Conservation (phyloP, 306 rosid genomes). For the Oxytropis ochrocephala region DNA sequence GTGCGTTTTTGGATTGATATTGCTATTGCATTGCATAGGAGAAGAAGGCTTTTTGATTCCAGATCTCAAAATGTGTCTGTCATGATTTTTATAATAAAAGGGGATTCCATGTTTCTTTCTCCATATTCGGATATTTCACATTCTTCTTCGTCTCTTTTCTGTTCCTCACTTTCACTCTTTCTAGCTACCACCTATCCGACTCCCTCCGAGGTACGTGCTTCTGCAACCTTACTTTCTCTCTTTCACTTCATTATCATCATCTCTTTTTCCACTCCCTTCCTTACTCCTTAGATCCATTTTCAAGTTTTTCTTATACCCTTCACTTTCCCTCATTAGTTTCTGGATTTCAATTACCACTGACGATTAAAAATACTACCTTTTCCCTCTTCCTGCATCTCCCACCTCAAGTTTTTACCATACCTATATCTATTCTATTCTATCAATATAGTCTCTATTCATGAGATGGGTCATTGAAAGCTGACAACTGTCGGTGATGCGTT, state of each 20-base stretch:
- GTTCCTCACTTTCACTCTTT: background rate
- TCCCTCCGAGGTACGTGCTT: constrained; percentile 1
- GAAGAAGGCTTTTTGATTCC: too few species aligned
- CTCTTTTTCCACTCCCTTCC: background rate
- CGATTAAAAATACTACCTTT: constrained; percentile 12
- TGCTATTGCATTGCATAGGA: too few species aligned
- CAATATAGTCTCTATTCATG: background rate
- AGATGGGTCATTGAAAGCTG: constrained; percentile 19
- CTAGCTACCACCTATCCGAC: background rate
- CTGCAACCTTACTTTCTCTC: background rate
- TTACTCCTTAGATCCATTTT: constrained; percentile 20
- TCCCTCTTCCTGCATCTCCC: background rate
- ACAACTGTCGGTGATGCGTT: constrained; percentile 24
- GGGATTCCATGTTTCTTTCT: background rate
- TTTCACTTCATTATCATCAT: background rate
- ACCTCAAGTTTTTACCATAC: background rate
- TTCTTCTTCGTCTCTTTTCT: background rate
- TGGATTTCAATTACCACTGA: constrained; percentile 1
- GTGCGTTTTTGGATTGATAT: too few species aligned
- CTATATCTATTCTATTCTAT: background rate
- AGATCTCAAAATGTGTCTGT: too few species aligned
- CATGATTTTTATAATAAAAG: background rate
- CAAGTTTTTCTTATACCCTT: background rate
- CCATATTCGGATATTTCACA: background rate
- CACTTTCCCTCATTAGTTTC: background rate